Conservation (phyloP, 192 early-diverging fungal genomes). For the Oehlia diaphana region DNA sequence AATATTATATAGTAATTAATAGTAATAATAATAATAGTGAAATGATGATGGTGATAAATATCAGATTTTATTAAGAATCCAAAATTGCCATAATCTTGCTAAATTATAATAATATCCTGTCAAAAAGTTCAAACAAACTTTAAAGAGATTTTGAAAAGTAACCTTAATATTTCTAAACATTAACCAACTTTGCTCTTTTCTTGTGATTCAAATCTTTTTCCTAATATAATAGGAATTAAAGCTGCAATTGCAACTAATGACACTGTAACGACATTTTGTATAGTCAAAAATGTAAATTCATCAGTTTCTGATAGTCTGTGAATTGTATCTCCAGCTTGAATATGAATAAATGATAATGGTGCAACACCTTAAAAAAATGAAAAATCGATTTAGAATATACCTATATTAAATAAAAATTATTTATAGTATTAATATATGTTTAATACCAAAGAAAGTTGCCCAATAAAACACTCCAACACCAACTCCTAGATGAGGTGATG, state of each 20-base stretch:
- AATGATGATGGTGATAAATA: too few species aligned
- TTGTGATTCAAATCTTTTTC: conserved; percentile 1
- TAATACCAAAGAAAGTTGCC: conserved; percentile 24
- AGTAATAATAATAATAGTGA: too few species aligned
- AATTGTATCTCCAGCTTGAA: conserved; percentile 45
- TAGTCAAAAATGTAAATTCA: conserved; percentile 41
- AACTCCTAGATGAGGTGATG: conserved; percentile 45
- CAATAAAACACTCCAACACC: conserved; percentile 34
- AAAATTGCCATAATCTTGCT: too few species aligned
- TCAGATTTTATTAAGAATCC: too few species aligned
- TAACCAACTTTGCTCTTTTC: neutral
- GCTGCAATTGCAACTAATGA: conserved; percentile 9
- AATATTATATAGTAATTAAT: too few species aligned
- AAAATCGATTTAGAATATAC: neutral
- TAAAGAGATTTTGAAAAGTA: too few species aligned
- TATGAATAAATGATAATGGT: conserved; percentile 40
- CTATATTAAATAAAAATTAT: neutral
- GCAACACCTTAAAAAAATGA: conserved; percentile 36
- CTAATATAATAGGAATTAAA: conserved; percentile 11
- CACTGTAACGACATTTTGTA: conserved; percentile 38
- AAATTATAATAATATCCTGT: too few species aligned
- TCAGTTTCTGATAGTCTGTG: conserved; percentile 40
- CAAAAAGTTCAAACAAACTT: too few species aligned
- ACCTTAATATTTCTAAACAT: neutral
- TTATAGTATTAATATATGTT: neutral